Conservation (phyloP, 495 filamentous ascomycete genomes). For the Lasiosphaeris hirsuta region DNA sequence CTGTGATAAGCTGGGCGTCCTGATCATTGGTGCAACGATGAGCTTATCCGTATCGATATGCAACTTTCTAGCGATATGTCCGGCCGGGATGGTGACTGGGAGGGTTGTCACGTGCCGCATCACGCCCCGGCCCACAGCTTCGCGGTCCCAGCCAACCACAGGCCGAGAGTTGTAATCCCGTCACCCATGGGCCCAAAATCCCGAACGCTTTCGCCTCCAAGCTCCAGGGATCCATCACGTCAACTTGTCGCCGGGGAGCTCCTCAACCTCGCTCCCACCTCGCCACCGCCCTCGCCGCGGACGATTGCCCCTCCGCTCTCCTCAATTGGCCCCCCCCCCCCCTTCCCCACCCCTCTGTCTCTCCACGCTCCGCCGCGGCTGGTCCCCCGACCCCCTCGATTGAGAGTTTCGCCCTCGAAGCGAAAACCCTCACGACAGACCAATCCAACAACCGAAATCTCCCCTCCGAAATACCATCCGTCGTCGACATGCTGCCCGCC, state of each 20-base stretch:
- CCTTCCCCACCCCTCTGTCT: no score
- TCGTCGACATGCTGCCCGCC: slow-evolving; percentile 18
- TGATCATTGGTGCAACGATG: no score
- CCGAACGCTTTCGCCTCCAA: slow-evolving; percentile 7
- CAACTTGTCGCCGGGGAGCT: slow-evolving; percentile 23
- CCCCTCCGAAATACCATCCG: not conserved
- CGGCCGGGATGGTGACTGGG: not conserved
- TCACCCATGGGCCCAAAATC: slow-evolving; percentile 21
- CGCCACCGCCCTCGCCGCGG: not conserved
- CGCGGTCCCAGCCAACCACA: slow-evolving; percentile 26
- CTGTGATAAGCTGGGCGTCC: no score
- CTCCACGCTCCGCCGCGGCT: slow-evolving; percentile 4
- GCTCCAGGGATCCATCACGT: slow-evolving; percentile 26
- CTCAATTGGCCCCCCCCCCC: slow-evolving; percentile 11
- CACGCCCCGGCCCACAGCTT: slow-evolving; percentile 2
- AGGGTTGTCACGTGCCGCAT: slow-evolving; percentile 17
- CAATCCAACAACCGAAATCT: no score
- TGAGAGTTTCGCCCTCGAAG: not conserved
- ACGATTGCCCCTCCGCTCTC: not conserved
- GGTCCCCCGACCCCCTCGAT: not conserved
- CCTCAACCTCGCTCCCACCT: slow-evolving; percentile 22
- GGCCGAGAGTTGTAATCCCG: slow-evolving; percentile 33
- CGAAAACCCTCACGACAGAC: slow-evolving; percentile 2
- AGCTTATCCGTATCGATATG: no score
- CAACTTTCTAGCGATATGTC: not conserved